Evolutionary conservation across 2,329 filamentous ascomycete genomes (phyloP), one percentile per base, ranked within the genome.

Genomic region (Lasiodiplodia gonubiensis): DNA sequence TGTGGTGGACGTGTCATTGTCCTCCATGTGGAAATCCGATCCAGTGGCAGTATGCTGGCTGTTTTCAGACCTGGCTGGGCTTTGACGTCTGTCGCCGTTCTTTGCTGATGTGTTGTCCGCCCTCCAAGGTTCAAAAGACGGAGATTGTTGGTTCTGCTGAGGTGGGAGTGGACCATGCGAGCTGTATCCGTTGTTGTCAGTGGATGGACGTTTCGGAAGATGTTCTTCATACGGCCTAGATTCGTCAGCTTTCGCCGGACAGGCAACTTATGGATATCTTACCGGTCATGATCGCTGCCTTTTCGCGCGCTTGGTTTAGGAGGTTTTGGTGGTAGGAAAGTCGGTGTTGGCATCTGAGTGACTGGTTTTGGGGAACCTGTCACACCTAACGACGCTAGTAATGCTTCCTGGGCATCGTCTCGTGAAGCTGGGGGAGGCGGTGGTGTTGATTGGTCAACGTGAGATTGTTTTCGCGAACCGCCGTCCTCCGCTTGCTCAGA

Each of bases 291-390:
- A 11, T 49, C 59, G 35, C 37, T 61, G 61, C 48, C 27, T 39
- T 27, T 35, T 14, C 49, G 49, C 21, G 53, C 21, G 33, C 46
- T 27, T n/a, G 42, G 27, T 37, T 63, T 46, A 3, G 33, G 59
- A 2, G 59, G 59, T 16, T 51, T 46, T 23, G 59, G 39, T 12
- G 57, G 57, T 16, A 61, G 21, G 37, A 49, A n/a, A 37, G 59
- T 21, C 7, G 59, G 59, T 23, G 18, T 48, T 16, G 55, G 14
- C 11, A 61, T 18, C 27, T 60, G 67, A 6, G 57, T 39, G 25
- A 67, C 48, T 16, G 78, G 75, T 65, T 79, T 80, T 1, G 78
- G 77, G 7, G 74, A 71, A 8, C 78, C 78, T 23, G 77, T 79
- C 6, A 80, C 78, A 46, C 78, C 78, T 10, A 80, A 66, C 39